Percentiles rank a stretch among this genome's conserved stretches.
Evolutionary conservation across 768 basidiomycete species (phyloP).

Genomic region (Rhodotorula babjevae): DNA sequence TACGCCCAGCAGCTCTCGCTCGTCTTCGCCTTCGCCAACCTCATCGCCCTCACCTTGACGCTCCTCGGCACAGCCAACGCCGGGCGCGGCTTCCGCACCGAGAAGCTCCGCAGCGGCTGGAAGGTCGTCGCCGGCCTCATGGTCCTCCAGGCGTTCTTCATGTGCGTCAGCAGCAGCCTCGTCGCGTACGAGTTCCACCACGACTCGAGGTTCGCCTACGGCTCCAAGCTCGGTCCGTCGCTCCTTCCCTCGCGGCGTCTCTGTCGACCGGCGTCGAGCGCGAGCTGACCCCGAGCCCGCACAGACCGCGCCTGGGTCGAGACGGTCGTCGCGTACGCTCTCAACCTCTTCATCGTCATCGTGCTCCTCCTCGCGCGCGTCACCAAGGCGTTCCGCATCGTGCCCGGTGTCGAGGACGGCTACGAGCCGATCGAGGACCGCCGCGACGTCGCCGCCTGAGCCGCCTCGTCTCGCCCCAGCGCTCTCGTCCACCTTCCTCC

Average conservation of each 20-base stretch:
- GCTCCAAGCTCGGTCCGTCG: constrained; percentile 16
- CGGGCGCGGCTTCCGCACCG: constrained; percentile 21
- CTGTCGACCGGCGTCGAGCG: too few relatives aligned
- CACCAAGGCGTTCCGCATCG: constrained; percentile 16
- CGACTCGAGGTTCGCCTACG: background rate
- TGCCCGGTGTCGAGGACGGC: constrained; percentile 17
- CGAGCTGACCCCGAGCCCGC: background rate
- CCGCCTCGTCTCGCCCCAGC: too few relatives aligned
- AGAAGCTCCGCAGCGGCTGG: constrained; percentile 22
- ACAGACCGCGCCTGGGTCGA: constrained; percentile 9
- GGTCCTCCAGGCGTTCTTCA: background rate
- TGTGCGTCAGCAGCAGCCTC: constrained; percentile 1
- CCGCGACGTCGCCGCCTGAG: background rate
- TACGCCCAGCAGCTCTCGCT: constrained; percentile 30
- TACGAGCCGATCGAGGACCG: constrained; percentile 17
- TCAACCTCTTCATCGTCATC: constrained; percentile 3
- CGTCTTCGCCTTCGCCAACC: constrained; percentile 10
- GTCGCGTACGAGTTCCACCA: constrained; percentile 10
- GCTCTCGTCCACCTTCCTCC: too few relatives aligned
- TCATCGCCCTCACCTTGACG: constrained; percentile 15
- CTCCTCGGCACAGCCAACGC: constrained; percentile 5
- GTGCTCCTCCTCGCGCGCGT: constrained; percentile 14
- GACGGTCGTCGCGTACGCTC: constrained; percentile 6
- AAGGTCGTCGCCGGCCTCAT: constrained; percentile 20
- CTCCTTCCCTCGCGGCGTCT: background rate